Conservation (phyloP, 2,329 filamentous ascomycete species). For the Ascochyta clinopodiicola region DNA sequence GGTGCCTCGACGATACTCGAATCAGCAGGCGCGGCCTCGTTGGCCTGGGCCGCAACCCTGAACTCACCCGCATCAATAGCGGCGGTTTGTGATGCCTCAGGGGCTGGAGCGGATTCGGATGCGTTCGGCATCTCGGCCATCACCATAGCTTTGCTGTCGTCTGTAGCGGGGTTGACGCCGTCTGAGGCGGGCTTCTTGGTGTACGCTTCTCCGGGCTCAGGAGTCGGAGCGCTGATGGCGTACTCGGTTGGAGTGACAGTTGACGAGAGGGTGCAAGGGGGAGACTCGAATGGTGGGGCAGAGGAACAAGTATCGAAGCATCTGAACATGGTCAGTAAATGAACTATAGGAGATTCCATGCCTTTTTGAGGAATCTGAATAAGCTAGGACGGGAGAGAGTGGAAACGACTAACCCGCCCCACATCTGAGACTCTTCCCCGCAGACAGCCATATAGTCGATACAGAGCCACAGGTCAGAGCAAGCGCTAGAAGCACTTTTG, state of each 20-base stretch:
- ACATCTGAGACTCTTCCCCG: conserved; percentile 2
- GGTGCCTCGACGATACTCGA: background rate
- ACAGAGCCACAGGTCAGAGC: conserved; percentile 14
- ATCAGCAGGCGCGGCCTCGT: background rate
- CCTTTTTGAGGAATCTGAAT: too few relatives aligned
- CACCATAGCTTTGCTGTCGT: conserved; percentile 4
- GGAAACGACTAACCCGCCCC: conserved; percentile 10
- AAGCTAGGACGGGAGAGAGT: background rate
- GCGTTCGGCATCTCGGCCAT: conserved; percentile 11
- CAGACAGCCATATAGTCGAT: conserved; percentile 16
- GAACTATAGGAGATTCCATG: too few relatives aligned
- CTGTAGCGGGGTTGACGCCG: background rate
- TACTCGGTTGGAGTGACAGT: background rate
- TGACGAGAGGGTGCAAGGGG: conserved; percentile 14
- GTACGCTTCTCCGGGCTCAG: background rate
- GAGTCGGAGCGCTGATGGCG: background rate
- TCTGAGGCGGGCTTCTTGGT: conserved; percentile 1
- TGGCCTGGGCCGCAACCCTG: background rate
- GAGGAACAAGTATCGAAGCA: conserved; percentile 23
- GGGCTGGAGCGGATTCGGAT: background rate
- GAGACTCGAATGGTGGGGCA: conserved; percentile 4
- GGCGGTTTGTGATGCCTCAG: background rate
- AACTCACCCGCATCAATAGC: background rate
- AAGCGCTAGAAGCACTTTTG: background rate
- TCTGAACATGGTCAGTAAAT: background rate